A percentile compares a stretch with the other conserved stretches of the same genome.
Evolutionary conservation across 306 rosid genomes (phyloP).

Genomic region (Dalbergia oliveri): DNA sequence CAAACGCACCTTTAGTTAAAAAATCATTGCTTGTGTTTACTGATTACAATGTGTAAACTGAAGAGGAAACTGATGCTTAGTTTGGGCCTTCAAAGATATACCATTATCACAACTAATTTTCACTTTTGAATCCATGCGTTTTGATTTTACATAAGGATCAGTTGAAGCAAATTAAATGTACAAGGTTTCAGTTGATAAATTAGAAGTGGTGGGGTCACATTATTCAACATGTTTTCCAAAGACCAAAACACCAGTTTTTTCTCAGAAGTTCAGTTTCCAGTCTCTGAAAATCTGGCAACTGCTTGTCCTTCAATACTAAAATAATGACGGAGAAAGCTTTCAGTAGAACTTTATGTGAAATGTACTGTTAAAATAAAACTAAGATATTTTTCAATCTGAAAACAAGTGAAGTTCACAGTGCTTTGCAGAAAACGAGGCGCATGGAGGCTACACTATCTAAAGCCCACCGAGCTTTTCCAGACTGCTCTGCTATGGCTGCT

Average conservation of each 20-base stretch:
- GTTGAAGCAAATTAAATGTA: conserved; percentile 25
- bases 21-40: conserved; percentile 21
- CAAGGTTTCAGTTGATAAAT: conserved; percentile 32
- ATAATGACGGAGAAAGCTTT: conserved; percentile 28
- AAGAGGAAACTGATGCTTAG: conserved; percentile 20
- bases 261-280: conserved; percentile 1
- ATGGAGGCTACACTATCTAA: conserved; percentile 85
- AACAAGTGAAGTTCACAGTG: conserved; percentile 77
- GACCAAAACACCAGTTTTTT: conserved; percentile 24
- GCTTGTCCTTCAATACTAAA: conserved; percentile 19
- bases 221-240: background rate
- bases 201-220: conserved; percentile 19
- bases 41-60: conserved; percentile 27
- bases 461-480: conserved; percentile 77
- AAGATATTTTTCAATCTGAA: conserved; percentile 52
- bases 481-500: conserved; percentile 76
- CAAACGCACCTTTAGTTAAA: background rate
- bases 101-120: conserved; percentile 8
- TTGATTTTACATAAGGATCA: conserved; percentile 9
- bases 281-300: conserved; percentile 18
- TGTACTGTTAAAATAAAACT: conserved; percentile 32
- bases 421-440: conserved; percentile 88
- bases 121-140: conserved; percentile 14
- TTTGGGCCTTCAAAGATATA: conserved; percentile 31
- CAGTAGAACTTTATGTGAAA: conserved; percentile 34